These are phyloP conservation scores for Papilionanthe hybrid DNA, from an alignment of 116 monocot genomes.

Conservation along the genomic window DNA sequence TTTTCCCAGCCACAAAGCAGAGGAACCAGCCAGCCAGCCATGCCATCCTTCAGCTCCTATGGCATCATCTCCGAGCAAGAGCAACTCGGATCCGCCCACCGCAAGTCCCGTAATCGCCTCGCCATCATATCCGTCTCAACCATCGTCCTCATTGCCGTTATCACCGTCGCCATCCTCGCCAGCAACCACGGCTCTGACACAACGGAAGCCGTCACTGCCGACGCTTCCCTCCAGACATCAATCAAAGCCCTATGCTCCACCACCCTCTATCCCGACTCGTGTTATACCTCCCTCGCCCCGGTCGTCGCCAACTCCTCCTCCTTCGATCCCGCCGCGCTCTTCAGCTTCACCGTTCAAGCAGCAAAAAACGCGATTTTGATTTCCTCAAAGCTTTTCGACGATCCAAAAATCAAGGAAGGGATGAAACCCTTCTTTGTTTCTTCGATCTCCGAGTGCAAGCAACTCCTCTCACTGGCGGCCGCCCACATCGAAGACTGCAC, in stretches of 20 bases:
- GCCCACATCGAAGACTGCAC: conserved; percentile 32
- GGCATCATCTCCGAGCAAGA: conserved; percentile 44
- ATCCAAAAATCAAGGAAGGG: conserved; percentile 13
- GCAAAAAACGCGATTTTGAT: conserved; percentile 31
- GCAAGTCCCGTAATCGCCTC: conserved; percentile 29
- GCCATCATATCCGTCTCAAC: conserved; percentile 30
- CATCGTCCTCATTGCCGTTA: conserved; percentile 36
- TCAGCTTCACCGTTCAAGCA: conserved; percentile 45
- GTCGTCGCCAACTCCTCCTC: conserved; percentile 19
- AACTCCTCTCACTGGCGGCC: conserved; percentile 41
- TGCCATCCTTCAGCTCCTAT: conserved; percentile 68
- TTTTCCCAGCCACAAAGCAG: neutral
- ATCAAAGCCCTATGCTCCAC: conserved; percentile 56
- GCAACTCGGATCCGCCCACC: conserved; percentile 26
- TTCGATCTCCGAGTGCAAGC: conserved; percentile 46
- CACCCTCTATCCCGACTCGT: conserved; percentile 50
- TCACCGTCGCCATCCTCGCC: conserved; percentile 7
- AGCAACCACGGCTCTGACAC: neutral
- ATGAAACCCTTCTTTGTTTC: conserved; percentile 5
- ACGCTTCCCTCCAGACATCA: conserved; percentile 12
- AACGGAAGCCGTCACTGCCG: neutral
- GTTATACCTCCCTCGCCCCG: conserved; percentile 48
- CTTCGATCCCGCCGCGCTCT: conserved; percentile 60
- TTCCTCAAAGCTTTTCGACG: conserved; percentile 17
- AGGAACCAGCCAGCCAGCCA: conserved; percentile 9